These are phyloP conservation scores for Sphenostylis stenocarpa DNA, from an alignment of 306 rosid genomes.

Conservation along the genomic window DNA sequence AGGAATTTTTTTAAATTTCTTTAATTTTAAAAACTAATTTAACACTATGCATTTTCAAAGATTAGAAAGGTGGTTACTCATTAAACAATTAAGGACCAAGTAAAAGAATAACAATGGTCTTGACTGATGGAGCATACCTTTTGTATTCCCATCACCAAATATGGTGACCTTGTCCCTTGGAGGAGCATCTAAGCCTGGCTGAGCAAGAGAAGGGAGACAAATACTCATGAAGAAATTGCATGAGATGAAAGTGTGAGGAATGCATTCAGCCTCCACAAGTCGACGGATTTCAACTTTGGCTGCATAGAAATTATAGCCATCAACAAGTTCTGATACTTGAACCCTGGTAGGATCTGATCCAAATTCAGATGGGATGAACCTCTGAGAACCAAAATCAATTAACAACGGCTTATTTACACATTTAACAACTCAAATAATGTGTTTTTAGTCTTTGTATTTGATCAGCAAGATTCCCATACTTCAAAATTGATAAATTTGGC, in stretches of 20 bases:
- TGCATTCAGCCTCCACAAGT: slow-evolving; percentile 62
- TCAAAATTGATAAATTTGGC: too few relatives aligned
- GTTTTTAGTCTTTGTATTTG: too few relatives aligned
- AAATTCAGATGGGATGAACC: slow-evolving; percentile 79
- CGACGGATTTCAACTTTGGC: slow-evolving; percentile 67
- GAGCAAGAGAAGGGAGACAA: slow-evolving; percentile 73
- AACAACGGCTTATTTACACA: slow-evolving; percentile 12
- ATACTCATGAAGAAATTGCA: slow-evolving; percentile 66
- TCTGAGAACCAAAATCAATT: slow-evolving; percentile 42
- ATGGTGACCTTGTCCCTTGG: slow-evolving; percentile 70
- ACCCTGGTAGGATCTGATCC: slow-evolving; percentile 74
- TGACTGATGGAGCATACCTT: slow-evolving; percentile 48
- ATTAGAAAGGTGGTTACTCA: not conserved
- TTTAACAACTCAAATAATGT: not conserved
- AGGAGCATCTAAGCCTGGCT: slow-evolving; percentile 66
- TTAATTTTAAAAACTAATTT: too few relatives aligned
- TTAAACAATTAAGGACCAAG: not conserved
- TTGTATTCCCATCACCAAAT: slow-evolving; percentile 71
- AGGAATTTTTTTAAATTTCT: not conserved
- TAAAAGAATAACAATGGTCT: not conserved
- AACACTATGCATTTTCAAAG: not conserved
- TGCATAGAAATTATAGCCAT: slow-evolving; percentile 53
- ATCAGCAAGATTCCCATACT: too few relatives aligned
- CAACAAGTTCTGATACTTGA: slow-evolving; percentile 46
- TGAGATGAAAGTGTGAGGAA: slow-evolving; percentile 64